Base-by-base conservation (phyloP, 75 land plant species). In the Sequoia sempervirens region DNA sequence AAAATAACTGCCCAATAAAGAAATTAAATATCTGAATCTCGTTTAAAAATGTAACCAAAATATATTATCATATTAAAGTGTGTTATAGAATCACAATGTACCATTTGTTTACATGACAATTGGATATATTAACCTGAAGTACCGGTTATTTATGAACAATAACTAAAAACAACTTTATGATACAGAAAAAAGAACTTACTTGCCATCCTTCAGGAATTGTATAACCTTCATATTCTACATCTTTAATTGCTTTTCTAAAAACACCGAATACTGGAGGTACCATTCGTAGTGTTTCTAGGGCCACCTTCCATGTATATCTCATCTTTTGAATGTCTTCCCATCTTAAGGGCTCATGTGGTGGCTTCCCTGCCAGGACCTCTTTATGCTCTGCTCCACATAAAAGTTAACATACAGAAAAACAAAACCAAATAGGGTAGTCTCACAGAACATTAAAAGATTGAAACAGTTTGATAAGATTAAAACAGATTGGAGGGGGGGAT, bases 131-230 rank as follows among this genome's bases (percentile, higher is more conserved):
- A n/a, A n/a, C n/a, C n/a, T n/a, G n/a, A n/a, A n/a, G n/a, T n/a
- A n/a, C n/a, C n/a, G n/a, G n/a, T n/a, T n/a, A n/a, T n/a, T n/a
- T n/a, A n/a, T n/a, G n/a, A n/a, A n/a, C n/a, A n/a, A n/a, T n/a
- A n/a, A n/a, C n/a, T n/a, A n/a, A n/a, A n/a, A n/a, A n/a, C n/a
- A n/a, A n/a, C n/a, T n/a, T n/a, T n/a, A n/a, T n/a, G n/a, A n/a
- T n/a, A n/a, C n/a, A n/a, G n/a, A 17, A 14, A 4, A 4, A 17
- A 58, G 4, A 15, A 58, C 0, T n/a, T 68, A 87, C 91, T 86
- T 88, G 91, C 94, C 92, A 92, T 0, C 90, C 91, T 68, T 92
- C 89, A 2, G 94, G 94, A 82, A 92, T 88, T 37, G 85, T 85
- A 79, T 82, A 92, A 18, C 91, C 94, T 0, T 82, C 87, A 73